Evolutionary conservation across 257 asterid genomes (phyloP).

Genomic region (Solanum sejunctum): DNA sequence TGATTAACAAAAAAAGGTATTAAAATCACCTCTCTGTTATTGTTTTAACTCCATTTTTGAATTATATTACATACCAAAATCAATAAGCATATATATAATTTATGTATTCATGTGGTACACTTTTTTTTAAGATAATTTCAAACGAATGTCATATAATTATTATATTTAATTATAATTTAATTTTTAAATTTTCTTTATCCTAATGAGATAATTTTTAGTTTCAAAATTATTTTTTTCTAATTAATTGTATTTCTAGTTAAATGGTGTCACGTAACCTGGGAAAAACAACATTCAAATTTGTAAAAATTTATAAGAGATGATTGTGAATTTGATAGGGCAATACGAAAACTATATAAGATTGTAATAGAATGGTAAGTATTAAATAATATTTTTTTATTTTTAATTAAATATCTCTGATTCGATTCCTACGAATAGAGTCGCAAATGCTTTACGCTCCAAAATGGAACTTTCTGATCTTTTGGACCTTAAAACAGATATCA

Average conservation of each 20-base stretch:
- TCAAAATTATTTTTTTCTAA: background rate
- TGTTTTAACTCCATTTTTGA: background rate
- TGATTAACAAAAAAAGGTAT: too few relatives aligned
- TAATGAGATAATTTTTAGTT: background rate
- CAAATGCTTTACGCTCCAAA: background rate
- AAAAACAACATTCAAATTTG: background rate
- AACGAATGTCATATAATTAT: background rate
- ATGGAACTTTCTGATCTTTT: rapidly evolving
- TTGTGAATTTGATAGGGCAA: background rate
- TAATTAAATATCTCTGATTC: background rate
- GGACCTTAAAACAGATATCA: rapidly evolving
- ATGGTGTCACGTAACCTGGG: background rate
- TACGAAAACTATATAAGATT: background rate
- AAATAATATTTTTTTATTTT: background rate
- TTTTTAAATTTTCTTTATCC: background rate
- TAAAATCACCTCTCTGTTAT: background rate
- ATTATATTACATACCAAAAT: background rate
- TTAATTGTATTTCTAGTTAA: background rate
- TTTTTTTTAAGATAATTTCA: background rate
- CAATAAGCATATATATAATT: background rate
- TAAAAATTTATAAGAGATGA: background rate
- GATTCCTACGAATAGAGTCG: background rate
- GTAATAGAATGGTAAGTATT: background rate
- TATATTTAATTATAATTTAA: background rate
- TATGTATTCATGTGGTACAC: background rate